A percentile compares a stretch with the other conserved stretches of the same genome.
Conservation (phyloP, 208 protist genomes). For the Crithidia thermophila region DNA sequence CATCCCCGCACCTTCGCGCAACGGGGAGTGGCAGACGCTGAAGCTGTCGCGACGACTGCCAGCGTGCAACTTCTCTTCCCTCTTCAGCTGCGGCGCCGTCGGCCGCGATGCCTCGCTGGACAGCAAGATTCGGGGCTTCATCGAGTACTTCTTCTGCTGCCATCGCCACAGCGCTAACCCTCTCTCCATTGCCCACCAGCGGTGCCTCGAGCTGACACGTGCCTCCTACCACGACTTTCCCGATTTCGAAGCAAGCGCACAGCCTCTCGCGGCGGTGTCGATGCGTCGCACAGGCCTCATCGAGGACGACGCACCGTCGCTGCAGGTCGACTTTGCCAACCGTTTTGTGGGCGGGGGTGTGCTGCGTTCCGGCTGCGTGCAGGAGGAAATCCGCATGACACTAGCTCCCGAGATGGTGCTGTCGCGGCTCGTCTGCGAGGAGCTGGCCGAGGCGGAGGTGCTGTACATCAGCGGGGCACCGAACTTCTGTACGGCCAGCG, state of each 20-base stretch:
- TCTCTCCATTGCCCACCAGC: slow-evolving; percentile 9
- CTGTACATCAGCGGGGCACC: slow-evolving; percentile 67
- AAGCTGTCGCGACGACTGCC: slow-evolving; percentile 35
- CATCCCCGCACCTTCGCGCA: not conserved
- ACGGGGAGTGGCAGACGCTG: not conserved
- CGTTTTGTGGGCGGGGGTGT: slow-evolving; percentile 82
- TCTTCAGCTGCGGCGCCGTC: slow-evolving; percentile 32
- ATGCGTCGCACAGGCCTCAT: slow-evolving; percentile 45
- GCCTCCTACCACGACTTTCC: slow-evolving; percentile 43
- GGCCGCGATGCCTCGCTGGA: slow-evolving; percentile 32
- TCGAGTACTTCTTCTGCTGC: slow-evolving; percentile 62
- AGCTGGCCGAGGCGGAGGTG: slow-evolving; percentile 64
- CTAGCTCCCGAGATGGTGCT: slow-evolving; percentile 81
- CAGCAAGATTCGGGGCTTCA: slow-evolving; percentile 59
- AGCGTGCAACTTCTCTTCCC: slow-evolving; percentile 54
- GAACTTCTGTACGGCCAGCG: slow-evolving; percentile 59
- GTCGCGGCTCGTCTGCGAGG: slow-evolving; percentile 68
- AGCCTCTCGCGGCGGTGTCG: slow-evolving; percentile 28
- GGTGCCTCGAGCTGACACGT: slow-evolving; percentile 43
- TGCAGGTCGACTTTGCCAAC: slow-evolving; percentile 94
- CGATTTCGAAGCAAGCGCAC: slow-evolving; percentile 36
- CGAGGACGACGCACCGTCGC: slow-evolving; percentile 49
- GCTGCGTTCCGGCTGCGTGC: slow-evolving; percentile 79
- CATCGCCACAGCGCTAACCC: slow-evolving; percentile 9
- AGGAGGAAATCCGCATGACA: slow-evolving; percentile 92